phyloP scores from a whole-genome alignment of 148 eudicot genomes.

The Cornus kousa region DNA sequence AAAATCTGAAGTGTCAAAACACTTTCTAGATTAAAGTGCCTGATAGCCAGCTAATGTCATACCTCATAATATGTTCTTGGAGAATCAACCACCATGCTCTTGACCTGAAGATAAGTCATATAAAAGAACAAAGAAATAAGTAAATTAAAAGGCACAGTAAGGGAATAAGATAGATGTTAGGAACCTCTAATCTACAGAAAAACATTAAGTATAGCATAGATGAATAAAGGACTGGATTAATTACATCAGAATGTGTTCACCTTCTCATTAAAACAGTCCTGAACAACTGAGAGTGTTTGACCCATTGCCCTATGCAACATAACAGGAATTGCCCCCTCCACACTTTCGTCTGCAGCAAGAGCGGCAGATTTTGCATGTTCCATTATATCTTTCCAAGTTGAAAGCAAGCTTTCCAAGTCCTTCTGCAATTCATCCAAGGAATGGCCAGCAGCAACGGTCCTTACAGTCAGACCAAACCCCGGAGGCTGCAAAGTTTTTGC shows the following conservation, averaged over 20 bases:
- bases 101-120: constrained; percentile 52
- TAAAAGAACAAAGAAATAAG: not conserved
- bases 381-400: constrained; percentile 81
- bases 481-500: constrained; percentile 84
- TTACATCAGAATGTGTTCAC: constrained; percentile 23
- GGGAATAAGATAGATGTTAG: not conserved
- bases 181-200: not conserved
- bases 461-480: constrained; percentile 83
- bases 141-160: constrained; percentile 2
- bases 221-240: constrained; percentile 1
- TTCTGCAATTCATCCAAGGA: constrained; percentile 75
- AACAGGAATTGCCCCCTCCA: constrained; percentile 82
- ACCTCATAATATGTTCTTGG: constrained; percentile 96
- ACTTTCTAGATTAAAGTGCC: not conserved
- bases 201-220: not conserved
- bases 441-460: constrained; percentile 90
- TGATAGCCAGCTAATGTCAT: constrained; percentile 14
- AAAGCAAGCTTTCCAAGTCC: constrained; percentile 84
- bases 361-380: constrained; percentile 94
- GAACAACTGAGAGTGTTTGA: constrained; percentile 88
- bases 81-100: constrained; percentile 91
- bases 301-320: constrained; percentile 91
- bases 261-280: constrained; percentile 91
- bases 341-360: constrained; percentile 97
- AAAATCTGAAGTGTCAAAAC: not conserved